A percentile compares a stretch with the other conserved stretches of the same genome.
Conservation (phyloP, 257 asterid species). For the Agastache rugosa region DNA sequence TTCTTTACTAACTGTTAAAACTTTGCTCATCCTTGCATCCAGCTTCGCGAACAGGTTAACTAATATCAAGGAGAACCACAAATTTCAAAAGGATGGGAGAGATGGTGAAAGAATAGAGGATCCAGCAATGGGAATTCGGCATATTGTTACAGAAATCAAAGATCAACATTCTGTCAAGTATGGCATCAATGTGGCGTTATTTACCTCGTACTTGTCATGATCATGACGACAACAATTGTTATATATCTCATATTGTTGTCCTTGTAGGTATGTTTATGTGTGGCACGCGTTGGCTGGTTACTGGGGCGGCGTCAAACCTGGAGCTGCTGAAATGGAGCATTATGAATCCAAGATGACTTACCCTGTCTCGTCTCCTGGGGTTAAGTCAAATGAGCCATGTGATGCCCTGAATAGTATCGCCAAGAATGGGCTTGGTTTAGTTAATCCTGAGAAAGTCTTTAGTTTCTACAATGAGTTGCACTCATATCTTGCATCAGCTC, state of each 20-base stretch:
- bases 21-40: constrained; percentile 30
- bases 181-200: constrained; percentile 8
- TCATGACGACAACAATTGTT: neutral
- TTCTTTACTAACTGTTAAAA: neutral
- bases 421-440: constrained; percentile 84
- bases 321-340: constrained; percentile 63
- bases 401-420: constrained; percentile 63
- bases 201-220: neutral
- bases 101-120: constrained; percentile 73
- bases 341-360: constrained; percentile 72
- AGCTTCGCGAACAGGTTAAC: constrained; percentile 88
- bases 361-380: constrained; percentile 80
- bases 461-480: constrained; percentile 77
- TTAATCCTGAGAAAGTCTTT: constrained; percentile 80
- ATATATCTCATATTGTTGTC: neutral
- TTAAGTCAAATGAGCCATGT: constrained; percentile 67
- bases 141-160: constrained; percentile 68
- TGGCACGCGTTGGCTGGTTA: constrained; percentile 95
- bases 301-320: constrained; percentile 91
- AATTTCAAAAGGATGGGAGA: constrained; percentile 79
- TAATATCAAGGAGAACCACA: constrained; percentile 84
- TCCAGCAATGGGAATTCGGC: constrained; percentile 73
- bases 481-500: constrained; percentile 79
- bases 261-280: constrained; percentile 65
- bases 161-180: constrained; percentile 71